Evolutionary conservation across 2,329 filamentous ascomycete genomes (phyloP).

Genomic region (Apiospora malaysiana): DNA sequence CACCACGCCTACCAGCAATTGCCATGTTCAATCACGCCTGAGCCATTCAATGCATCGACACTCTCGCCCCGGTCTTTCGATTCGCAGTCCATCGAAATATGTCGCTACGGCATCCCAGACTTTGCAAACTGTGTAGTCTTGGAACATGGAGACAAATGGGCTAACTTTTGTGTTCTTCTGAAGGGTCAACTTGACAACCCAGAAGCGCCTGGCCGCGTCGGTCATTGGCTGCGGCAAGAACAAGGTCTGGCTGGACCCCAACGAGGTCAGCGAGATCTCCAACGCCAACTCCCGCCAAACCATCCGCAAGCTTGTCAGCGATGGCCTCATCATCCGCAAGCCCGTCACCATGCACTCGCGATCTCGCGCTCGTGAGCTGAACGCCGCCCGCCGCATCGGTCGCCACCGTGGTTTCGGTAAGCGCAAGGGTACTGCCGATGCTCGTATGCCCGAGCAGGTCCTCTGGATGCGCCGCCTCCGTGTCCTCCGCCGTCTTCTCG

Average conservation of each 20-base stretch:
- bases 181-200: constrained; percentile 99
- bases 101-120: background rate
- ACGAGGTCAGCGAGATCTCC: constrained; percentile 98
- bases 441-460: constrained; percentile 98
- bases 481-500: constrained; percentile 97
- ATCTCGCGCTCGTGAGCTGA: constrained; percentile 93
- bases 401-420: constrained; percentile 99
- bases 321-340: constrained; percentile 99
- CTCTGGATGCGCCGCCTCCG: constrained; percentile 99
- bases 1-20: background rate
- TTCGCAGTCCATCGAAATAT: constrained; percentile 11
- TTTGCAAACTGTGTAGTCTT: constrained; percentile 3
- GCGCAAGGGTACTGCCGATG: constrained; percentile 99
- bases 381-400: constrained; percentile 90
- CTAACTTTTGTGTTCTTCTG: constrained; percentile 24
- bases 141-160: constrained; percentile 18
- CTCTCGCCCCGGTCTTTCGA: constrained; percentile 1
- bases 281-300: constrained; percentile 99
- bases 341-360: constrained; percentile 99
- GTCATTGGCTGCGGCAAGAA: constrained; percentile 99
- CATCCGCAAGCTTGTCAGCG: constrained; percentile 98
- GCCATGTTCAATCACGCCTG: background rate
- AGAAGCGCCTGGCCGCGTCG: constrained; percentile 99
- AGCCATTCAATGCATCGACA: background rate
- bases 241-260: constrained; percentile 99